Evolutionary conservation across 805 yeast genomes (phyloP).

Genomic region (Trichomonascus vanleenenianus): DNA sequence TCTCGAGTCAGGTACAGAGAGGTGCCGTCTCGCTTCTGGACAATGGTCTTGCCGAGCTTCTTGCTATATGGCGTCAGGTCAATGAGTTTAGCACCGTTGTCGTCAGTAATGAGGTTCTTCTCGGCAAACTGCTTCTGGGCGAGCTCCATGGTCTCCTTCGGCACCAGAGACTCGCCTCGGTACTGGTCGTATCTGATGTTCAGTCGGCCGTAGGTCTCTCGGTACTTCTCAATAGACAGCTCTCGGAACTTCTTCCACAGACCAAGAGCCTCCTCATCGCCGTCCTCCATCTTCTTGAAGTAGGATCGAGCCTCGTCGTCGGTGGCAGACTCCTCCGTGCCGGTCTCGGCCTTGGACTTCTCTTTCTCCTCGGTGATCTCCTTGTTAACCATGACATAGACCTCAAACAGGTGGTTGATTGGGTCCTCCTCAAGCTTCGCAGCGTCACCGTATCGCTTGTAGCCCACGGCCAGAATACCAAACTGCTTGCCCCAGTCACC

Average conservation of each 20-base stretch:
- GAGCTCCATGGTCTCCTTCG: conserved; percentile 58
- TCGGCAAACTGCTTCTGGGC: conserved; percentile 58
- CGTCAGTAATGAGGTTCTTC: conserved; percentile 69
- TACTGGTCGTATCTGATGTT: conserved; percentile 83
- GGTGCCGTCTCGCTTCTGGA: conserved; percentile 93
- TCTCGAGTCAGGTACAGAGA: conserved; percentile 92
- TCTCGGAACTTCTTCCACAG: conserved; percentile 87
- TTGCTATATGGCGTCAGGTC: conserved; percentile 81
- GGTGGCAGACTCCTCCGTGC: conserved; percentile 30
- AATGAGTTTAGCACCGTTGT: conserved; percentile 83
- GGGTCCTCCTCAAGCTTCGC: conserved; percentile 68
- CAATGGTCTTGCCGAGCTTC: conserved; percentile 87
- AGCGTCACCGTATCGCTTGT: conserved; percentile 75
- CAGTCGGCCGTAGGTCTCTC: conserved; percentile 82
- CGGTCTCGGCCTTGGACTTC: conserved; percentile 35
- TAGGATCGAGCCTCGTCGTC: conserved; percentile 81
- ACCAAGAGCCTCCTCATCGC: conserved; percentile 68
- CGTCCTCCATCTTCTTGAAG: conserved; percentile 89
- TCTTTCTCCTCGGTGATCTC: conserved; percentile 63
- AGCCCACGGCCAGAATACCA: conserved; percentile 92
- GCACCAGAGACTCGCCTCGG: conserved; percentile 94
- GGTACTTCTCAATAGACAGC: conserved; percentile 79
- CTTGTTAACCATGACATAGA: conserved; percentile 79
- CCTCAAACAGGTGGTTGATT: conserved; percentile 88
- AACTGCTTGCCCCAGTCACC: conserved; percentile 99